Base-by-base conservation (phyloP, 2,329 filamentous ascomycete genomes). In the Rutstroemia sp. region DNA sequence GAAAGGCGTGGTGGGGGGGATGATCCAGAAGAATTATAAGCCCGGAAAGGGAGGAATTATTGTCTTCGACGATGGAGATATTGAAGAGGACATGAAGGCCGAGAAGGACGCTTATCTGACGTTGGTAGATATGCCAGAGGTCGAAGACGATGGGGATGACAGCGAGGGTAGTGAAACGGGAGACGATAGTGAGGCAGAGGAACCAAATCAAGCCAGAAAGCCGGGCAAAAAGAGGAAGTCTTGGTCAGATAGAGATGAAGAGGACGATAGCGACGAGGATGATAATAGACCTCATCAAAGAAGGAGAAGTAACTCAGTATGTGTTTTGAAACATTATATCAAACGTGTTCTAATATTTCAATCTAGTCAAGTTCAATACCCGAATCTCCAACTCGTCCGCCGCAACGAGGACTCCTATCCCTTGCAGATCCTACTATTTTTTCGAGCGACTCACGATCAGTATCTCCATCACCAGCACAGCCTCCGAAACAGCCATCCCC, bases 61-160 rank as follows among this genome's bases (percentile, higher is more conserved):
- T 59, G 91, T 96, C 2, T 95, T 94, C 70, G 94, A 97, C 67
- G 94, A 97, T 68, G 94, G 92, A 1, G 94, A 99, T 70, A 92
- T 99, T 51, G 88, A 92, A 63, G 88, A 92, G 63, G 88, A 92
- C 37, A 75, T 99, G 37, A 73, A 72, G 12, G 75, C 75, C 1
- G 91, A 97, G 72, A 81, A 83, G 63, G 85, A 90, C 58, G 92
- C 94, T 41, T 97, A 95, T 68, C 81, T 88, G 62, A 86, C 87
- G n/a, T 75, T 97, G 52, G 77, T 90, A 47, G 87, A 91, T 60
- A 97, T 99, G 91, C 92, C 92, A 1, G 89, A 94, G 34, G 81
- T 86, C 27, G 84, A 82, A 10, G 81, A 86, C 25, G 78, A 82
- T 52, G 75, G 82, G 49, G 83, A 80, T 4, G 77, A 78, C 21